Conservation (phyloP, 208 protist species). For the Wallacemonas rigidus region DNA sequence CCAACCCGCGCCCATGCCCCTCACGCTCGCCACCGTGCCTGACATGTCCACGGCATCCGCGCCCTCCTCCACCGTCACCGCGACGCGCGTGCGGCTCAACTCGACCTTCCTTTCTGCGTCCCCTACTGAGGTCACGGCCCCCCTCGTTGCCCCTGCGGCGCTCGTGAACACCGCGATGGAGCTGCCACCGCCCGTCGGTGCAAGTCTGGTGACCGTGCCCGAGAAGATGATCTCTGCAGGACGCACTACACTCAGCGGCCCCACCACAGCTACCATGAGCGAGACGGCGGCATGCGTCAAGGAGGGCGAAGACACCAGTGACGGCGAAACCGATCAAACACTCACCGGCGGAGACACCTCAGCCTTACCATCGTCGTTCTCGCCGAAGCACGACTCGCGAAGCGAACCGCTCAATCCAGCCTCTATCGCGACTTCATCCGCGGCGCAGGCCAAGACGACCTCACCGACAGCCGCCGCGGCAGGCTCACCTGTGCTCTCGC, state of each 20-base stretch:
- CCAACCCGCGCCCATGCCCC: background rate
- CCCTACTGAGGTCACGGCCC: background rate
- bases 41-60: background rate
- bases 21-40: background rate
- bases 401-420: too few relatives aligned
- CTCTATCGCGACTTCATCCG: too few relatives aligned
- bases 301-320: background rate
- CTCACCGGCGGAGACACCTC: background rate
- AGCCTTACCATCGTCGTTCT: background rate
- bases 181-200: background rate
- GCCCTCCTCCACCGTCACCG: slow-evolving; percentile 2
- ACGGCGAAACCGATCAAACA: background rate
- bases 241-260: background rate
- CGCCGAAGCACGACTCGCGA: background rate
- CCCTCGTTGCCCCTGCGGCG: background rate
- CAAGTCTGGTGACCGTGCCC: background rate
- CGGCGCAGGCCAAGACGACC: background rate
- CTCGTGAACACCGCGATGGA: background rate
- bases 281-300: background rate
- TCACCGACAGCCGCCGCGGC: background rate
- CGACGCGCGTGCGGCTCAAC: slow-evolving; percentile 7
- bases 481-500: too few relatives aligned
- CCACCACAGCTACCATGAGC: background rate
- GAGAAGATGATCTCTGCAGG: background rate
- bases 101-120: background rate